Conservation (phyloP, 1,139 yeast species). For the Pichia sp. region DNA sequence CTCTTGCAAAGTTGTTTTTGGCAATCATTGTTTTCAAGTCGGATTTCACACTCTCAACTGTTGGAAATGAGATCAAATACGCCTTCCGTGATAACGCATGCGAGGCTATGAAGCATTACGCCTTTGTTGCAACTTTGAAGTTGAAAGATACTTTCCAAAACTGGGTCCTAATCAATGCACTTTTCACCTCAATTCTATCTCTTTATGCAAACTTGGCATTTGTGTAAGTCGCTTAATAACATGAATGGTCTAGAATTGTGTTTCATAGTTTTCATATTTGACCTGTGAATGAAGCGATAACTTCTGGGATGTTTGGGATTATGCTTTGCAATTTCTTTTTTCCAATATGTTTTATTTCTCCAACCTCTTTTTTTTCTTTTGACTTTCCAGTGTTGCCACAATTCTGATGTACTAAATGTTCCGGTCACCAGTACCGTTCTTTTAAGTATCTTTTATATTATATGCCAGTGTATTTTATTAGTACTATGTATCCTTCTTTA, state of each 20-base stretch:
- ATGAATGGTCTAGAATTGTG: not conserved
- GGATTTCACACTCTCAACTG: slow-evolving; percentile 34
- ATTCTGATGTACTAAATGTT: not conserved
- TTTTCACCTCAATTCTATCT: slow-evolving; percentile 46
- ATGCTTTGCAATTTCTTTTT: not conserved
- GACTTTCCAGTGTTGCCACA: slow-evolving; percentile 2
- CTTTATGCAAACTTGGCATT: slow-evolving; percentile 41
- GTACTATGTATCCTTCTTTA: slow-evolving; percentile 11
- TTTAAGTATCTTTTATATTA: slow-evolving; percentile 5
- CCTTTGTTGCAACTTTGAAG: slow-evolving; percentile 37
- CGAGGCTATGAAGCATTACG: slow-evolving; percentile 18
- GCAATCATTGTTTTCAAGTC: slow-evolving; percentile 39
- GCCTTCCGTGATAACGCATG: not conserved
- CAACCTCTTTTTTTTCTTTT: not conserved
- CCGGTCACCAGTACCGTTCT: not conserved
- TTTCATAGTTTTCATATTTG: no score
- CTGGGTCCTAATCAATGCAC: slow-evolving; percentile 46
- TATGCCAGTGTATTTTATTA: slow-evolving; percentile 17
- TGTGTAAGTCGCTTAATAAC: slow-evolving; percentile 18
- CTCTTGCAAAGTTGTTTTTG: slow-evolving; percentile 44
- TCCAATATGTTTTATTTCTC: not conserved
- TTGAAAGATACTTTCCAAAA: slow-evolving; percentile 42
- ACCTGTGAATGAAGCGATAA: not conserved
- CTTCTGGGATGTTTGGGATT: not conserved
- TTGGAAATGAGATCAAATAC: slow-evolving; percentile 33